Base-by-base conservation (phyloP, 1,284 basidiomycete genomes). In the Ceratobasidium sp. region DNA sequence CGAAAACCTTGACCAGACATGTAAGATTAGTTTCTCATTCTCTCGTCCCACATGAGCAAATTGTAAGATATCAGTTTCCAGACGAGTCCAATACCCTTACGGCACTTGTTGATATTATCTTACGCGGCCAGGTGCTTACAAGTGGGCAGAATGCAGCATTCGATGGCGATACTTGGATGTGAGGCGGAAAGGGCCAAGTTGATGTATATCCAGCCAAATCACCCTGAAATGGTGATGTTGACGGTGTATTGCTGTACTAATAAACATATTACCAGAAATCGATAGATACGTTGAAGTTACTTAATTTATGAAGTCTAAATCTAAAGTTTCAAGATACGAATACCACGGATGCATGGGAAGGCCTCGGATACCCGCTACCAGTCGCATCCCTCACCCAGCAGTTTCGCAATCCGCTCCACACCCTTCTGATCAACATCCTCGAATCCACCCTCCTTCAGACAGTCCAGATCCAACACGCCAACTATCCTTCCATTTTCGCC, bases 381-480 rank as follows among this genome's bases (percentile, higher is more conserved):
- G 78, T 89, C 86, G 78, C 88, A 90, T 1, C 84, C 83, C 5
- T 82, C 80, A 5, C 87, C 88, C n/a, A 95, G 82, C 54, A 93
- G 82, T 72, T 85, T 82, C 24, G 88, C 88, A 67, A 96, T 91
- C 78, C 83, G 88, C 83, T 93, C 90, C 75, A 97, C 82, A 11
- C 94, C 95, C 48, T 80, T 79, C 79, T 84, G 85, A 82, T 97
- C 95, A 45, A 92, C 90, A 36, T 90, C 87, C 78, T 91, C 87
- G 80, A 96, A 97, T 0, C 90, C 94, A 4, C 81, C 83, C n/a
- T 88, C 76, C 0, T 85, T 88, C 9, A 95, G 88, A 78, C 93
- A 95, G 81, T 96, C 95, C 57, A 97, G 84, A 84, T 97, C 95
- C 57, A 97, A 83, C 14, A 96, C 94, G 11, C 95, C 95, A 48